A percentile compares a stretch with the other conserved stretches of the same genome.
Evolutionary conservation across 345 rosid genomes (phyloP).

Genomic region (Corchorus capsularis): DNA sequence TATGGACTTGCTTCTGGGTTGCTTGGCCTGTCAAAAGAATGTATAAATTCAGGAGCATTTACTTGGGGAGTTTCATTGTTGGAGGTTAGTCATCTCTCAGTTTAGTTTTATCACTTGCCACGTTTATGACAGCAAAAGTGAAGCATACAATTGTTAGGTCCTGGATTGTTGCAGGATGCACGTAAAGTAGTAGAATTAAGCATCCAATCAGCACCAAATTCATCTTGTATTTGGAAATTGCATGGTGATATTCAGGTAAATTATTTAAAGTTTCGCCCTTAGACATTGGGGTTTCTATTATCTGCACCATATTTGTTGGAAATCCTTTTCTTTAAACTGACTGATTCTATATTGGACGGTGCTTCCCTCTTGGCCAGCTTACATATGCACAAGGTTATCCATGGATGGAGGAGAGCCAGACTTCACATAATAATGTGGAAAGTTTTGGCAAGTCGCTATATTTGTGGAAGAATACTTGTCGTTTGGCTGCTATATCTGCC

Average conservation of each 20-base stretch:
- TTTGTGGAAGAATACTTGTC: slow-evolving; percentile 72
- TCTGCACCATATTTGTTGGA: neutral
- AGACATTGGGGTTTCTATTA: neutral
- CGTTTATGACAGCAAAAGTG: slow-evolving; percentile 1
- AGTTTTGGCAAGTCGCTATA: slow-evolving; percentile 51
- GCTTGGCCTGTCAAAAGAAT: slow-evolving; percentile 84
- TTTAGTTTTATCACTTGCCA: slow-evolving; percentile 10
- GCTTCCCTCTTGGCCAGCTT: slow-evolving; percentile 52
- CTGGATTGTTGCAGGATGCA: slow-evolving; percentile 62
- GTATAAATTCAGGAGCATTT: slow-evolving; percentile 78
- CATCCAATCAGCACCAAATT: slow-evolving; percentile 58
- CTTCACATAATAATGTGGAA: slow-evolving; percentile 36
- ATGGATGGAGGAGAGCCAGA: slow-evolving; percentile 53
- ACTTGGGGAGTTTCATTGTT: slow-evolving; percentile 84
- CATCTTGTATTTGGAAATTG: slow-evolving; percentile 85
- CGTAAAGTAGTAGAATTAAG: slow-evolving; percentile 50
- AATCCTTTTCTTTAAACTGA: neutral
- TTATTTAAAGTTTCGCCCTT: neutral
- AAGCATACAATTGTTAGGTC: slow-evolving; percentile 17
- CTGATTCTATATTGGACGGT: slow-evolving; percentile 20
- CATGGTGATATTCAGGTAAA: slow-evolving; percentile 84
- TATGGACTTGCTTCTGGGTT: slow-evolving; percentile 87
- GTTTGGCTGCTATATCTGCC: slow-evolving; percentile 62
- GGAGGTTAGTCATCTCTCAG: slow-evolving; percentile 51
- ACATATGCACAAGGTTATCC: slow-evolving; percentile 76